Percentiles rank a stretch among this genome's conserved stretches.
Evolutionary conservation across 306 rosid genomes (phyloP).

Genomic region (Sindora glabra): DNA sequence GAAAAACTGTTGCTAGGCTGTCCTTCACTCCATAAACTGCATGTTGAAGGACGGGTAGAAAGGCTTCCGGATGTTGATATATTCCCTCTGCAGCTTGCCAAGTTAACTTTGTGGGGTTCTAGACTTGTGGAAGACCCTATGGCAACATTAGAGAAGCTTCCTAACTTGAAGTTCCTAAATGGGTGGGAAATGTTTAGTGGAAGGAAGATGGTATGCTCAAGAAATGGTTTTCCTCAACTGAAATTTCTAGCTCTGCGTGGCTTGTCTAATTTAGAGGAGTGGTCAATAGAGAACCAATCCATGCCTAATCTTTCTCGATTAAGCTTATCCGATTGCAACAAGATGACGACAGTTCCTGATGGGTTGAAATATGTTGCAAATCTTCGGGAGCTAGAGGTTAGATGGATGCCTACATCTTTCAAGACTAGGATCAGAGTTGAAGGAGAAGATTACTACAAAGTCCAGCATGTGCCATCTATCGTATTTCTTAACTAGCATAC

Average conservation of each 20-base stretch:
- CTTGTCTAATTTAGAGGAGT: slow-evolving; percentile 28
- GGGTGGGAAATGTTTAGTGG: slow-evolving; percentile 32
- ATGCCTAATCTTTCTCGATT: slow-evolving; percentile 23
- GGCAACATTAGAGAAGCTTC: slow-evolving; percentile 30
- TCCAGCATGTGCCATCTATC: slow-evolving; percentile 38
- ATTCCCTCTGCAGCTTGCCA: slow-evolving; percentile 21
- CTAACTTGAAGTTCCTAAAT: slow-evolving; percentile 27
- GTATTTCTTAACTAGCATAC: neutral
- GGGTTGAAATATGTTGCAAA: slow-evolving; percentile 25
- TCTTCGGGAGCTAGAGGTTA: slow-evolving; percentile 31
- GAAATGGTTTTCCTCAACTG: slow-evolving; percentile 37
- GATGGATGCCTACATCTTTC: slow-evolving; percentile 32
- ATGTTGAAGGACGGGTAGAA: slow-evolving; percentile 16
- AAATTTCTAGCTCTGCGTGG: slow-evolving; percentile 17
- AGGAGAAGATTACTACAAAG: slow-evolving; percentile 39
- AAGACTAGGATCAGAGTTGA: slow-evolving; percentile 17
- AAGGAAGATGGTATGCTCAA: slow-evolving; percentile 27
- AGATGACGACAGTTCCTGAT: slow-evolving; percentile 34
- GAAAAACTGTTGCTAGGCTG: slow-evolving; percentile 29
- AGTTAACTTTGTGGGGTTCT: slow-evolving; percentile 28
- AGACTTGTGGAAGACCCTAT: slow-evolving; percentile 34
- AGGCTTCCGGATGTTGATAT: neutral
- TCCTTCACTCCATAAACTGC: slow-evolving; percentile 32
- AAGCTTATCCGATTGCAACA: slow-evolving; percentile 7
- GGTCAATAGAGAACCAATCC: slow-evolving; percentile 37